These are phyloP conservation scores for Skeletonema tropicum DNA, from an alignment of 108 stramenopile genomes.

Conservation along the genomic window DNA sequence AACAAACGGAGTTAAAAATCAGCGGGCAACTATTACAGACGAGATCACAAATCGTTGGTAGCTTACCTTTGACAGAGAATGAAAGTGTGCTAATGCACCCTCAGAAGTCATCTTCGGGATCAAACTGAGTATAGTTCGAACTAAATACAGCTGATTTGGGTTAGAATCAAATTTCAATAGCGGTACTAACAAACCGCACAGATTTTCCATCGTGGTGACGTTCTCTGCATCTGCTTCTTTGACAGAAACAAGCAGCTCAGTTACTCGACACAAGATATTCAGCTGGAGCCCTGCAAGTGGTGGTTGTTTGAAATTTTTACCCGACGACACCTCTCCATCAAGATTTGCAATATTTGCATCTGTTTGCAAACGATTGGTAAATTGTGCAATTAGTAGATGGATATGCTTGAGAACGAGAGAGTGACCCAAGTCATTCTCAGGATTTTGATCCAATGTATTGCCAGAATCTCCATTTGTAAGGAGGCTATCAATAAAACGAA, in stretches of 20 bases:
- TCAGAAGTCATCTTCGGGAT: constrained; percentile 49
- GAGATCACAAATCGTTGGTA: background rate
- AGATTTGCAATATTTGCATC: constrained; percentile 27
- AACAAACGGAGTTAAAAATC: background rate
- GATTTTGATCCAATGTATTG: constrained; percentile 9
- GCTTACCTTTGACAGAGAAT: constrained; percentile 43
- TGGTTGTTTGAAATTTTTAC: constrained; percentile 12
- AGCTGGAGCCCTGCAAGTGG: constrained; percentile 39
- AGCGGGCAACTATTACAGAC: background rate
- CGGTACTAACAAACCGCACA: constrained; percentile 69
- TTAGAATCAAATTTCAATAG: constrained; percentile 59
- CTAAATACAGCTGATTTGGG: constrained; percentile 63
- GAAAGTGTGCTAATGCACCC: constrained; percentile 49
- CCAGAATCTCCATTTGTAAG: constrained; percentile 37
- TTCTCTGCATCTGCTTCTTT: constrained; percentile 25
- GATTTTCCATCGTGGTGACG: constrained; percentile 43
- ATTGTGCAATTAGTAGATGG: constrained; percentile 66
- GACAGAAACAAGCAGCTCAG: constrained; percentile 58
- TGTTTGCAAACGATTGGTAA: constrained; percentile 52
- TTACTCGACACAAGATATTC: constrained; percentile 72
- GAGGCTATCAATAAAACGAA: constrained; percentile 75
- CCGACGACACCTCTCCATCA: constrained; percentile 37
- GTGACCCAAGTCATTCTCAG: constrained; percentile 20
- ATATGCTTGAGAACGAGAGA: constrained; percentile 44
- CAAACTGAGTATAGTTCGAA: constrained; percentile 67